Evolutionary conservation across 768 basidiomycete genomes (phyloP), one percentile per base, ranked within the genome.

Genomic region (Crucibulum laeve): DNA sequence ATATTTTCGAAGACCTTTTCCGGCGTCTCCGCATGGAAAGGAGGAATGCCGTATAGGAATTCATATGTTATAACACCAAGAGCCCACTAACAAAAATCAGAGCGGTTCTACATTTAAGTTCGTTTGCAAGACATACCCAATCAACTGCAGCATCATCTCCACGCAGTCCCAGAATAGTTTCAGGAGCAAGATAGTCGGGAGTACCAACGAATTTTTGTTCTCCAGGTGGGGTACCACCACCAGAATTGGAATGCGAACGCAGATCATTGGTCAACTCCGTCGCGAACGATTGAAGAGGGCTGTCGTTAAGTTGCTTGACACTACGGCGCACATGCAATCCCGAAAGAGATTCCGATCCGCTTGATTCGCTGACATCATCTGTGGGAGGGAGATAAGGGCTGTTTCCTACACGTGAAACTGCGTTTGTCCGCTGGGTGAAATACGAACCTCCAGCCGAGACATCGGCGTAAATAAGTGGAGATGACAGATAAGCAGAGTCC

Each of bases 1-100:
- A 98, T 97, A 59, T 98, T 98, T 67, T 96, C 94, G 55, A 99
- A 98, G 3, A 99, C 94, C 65, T 88, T 90, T 62, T 96, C 93
- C 0, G 96, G 95, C 5, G 90, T 89, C 47, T 97, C 93, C 38
- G 91, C 95, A 57, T 98, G 92, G 76, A 99, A 99, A 2, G 96
- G 96, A 21, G 96, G 96, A 25, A 93, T 80, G 3, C 96, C 94
- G 52, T 93, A 98, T 25, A 98, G 66, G 65, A 99, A 97, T 69
- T 99, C 96, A 61, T 99, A 98, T 23, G 91, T 90, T 60, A 99
- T 94, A 33, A 97, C 92, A 46, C 96, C 96, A 22, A 99, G 76
- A 8, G 96, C 95, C 96, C 96, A 99, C 96, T 96, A 60, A 49
- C 40, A 21, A 23, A 30, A 32, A 17, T 26, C 34, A 24, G 25